Percentiles rank a stretch among this genome's conserved stretches.
Conservation (phyloP, 73 alveolate genomes). For the Paramecium sexaurelia region DNA sequence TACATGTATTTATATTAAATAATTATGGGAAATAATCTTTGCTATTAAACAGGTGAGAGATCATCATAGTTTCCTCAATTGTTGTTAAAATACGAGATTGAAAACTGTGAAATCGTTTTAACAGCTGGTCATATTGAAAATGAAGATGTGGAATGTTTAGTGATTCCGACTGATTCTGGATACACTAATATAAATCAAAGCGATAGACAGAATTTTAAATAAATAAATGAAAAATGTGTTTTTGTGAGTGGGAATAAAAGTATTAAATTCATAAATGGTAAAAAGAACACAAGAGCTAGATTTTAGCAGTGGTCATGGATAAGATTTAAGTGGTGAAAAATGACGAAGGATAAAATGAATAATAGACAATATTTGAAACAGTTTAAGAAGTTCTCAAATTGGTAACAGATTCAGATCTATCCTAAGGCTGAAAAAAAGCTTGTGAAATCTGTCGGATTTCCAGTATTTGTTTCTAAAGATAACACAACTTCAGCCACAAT, state of each 20-base stretch:
- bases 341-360: neutral
- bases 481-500: constrained; percentile 46
- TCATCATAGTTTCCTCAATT: constrained; percentile 7
- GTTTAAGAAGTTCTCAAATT: neutral
- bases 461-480: constrained; percentile 32
- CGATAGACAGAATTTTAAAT: neutral
- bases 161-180: constrained; percentile 18
- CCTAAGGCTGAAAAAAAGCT: neutral
- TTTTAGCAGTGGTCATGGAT: constrained; percentile 7
- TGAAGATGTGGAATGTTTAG: constrained; percentile 47
- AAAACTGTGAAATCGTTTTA: neutral
- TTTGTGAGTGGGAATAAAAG: constrained; percentile 9
- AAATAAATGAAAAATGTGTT: neutral
- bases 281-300: neutral
- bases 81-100: neutral
- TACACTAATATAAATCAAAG: neutral
- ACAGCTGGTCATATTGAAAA: constrained; percentile 34
- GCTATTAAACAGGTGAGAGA: constrained; percentile 14
- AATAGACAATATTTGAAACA: neutral
- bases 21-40: constrained; percentile 43
- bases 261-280: neutral
- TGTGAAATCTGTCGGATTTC: constrained; percentile 12
- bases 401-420: neutral
- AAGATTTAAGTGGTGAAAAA: neutral
- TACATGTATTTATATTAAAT: neutral